These are phyloP conservation scores for Chloroidium sp. DNA, from an alignment of 163 green algal genomes.

Conservation along the genomic window DNA sequence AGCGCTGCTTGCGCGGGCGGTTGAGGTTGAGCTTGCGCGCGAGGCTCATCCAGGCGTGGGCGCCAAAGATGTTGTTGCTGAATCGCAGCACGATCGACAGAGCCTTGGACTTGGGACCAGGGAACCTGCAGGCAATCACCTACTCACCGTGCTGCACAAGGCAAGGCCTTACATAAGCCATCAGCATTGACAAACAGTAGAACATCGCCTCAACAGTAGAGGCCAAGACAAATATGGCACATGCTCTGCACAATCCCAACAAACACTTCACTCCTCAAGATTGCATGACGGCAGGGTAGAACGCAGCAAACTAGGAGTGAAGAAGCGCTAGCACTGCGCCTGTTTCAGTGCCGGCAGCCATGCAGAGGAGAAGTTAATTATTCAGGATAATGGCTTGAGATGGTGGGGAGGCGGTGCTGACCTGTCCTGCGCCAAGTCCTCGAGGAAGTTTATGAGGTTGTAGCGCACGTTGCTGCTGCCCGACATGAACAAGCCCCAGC, in stretches of 20 bases:
- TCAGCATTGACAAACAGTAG: too few relatives aligned
- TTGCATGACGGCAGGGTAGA: too few relatives aligned
- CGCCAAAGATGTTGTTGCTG: conserved; percentile 14
- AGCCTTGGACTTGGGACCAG: not conserved
- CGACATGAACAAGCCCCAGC: conserved; percentile 24
- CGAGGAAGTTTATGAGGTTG: conserved; percentile 20
- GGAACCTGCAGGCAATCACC: not conserved
- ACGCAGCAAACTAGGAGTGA: too few relatives aligned
- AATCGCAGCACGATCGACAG: conserved; percentile 4
- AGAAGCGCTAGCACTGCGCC: too few relatives aligned
- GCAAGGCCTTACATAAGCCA: too few relatives aligned
- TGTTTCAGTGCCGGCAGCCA: too few relatives aligned
- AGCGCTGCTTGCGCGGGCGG: not conserved
- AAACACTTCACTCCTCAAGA: too few relatives aligned
- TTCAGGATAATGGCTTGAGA: not conserved
- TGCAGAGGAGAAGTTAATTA: too few relatives aligned
- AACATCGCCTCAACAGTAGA: too few relatives aligned
- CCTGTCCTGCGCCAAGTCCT: conserved; percentile 15
- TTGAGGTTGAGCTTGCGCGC: conserved; percentile 3
- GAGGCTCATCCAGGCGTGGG: conserved; percentile 5
- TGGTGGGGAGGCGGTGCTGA: not conserved
- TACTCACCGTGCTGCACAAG: too few relatives aligned
- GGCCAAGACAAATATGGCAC: too few relatives aligned
- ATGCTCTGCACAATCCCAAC: too few relatives aligned
- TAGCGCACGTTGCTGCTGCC: conserved; percentile 21